Conservation (phyloP, 2,329 filamentous ascomycete species). For the Fusarium penzigii region DNA sequence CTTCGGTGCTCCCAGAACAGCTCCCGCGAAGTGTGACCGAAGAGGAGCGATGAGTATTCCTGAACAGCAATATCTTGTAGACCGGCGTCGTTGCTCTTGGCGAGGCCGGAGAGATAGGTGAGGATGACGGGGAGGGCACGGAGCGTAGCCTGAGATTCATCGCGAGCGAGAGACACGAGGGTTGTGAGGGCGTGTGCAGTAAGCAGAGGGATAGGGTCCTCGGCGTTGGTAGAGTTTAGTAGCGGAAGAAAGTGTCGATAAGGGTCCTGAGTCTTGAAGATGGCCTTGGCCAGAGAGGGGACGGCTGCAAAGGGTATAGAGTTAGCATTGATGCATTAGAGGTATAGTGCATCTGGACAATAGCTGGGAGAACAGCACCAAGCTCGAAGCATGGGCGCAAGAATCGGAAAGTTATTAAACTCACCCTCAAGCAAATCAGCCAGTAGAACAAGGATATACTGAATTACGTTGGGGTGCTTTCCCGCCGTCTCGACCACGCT, state of each 20-base stretch:
- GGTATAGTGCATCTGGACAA: neutral
- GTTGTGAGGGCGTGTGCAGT: constrained; percentile 83
- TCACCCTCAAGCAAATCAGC: constrained; percentile 85
- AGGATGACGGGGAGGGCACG: constrained; percentile 81
- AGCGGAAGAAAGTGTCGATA: constrained; percentile 84
- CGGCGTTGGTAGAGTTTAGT: constrained; percentile 73
- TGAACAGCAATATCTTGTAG: constrained; percentile 95
- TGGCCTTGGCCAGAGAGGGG: constrained; percentile 72
- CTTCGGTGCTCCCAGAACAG: constrained; percentile 90
- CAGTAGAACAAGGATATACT: constrained; percentile 90
- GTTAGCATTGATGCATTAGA: constrained; percentile 15
- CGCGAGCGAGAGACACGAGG: constrained; percentile 69
- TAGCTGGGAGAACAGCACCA: constrained; percentile 1
- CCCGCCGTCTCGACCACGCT: constrained; percentile 81
- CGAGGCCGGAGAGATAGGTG: constrained; percentile 80
- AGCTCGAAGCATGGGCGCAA: constrained; percentile 2
- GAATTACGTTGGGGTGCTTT: constrained; percentile 86
- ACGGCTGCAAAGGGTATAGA: constrained; percentile 59
- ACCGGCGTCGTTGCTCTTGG: constrained; percentile 83
- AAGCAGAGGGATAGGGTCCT: constrained; percentile 85
- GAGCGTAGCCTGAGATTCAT: constrained; percentile 65
- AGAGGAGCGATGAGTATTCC: constrained; percentile 82
- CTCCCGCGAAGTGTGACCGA: constrained; percentile 70
- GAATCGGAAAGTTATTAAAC: constrained; percentile 19
- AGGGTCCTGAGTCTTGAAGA: constrained; percentile 75